Evolutionary conservation across 2,329 filamentous ascomycete genomes (phyloP).

Genomic region (Trematosphaeria pertusa): DNA sequence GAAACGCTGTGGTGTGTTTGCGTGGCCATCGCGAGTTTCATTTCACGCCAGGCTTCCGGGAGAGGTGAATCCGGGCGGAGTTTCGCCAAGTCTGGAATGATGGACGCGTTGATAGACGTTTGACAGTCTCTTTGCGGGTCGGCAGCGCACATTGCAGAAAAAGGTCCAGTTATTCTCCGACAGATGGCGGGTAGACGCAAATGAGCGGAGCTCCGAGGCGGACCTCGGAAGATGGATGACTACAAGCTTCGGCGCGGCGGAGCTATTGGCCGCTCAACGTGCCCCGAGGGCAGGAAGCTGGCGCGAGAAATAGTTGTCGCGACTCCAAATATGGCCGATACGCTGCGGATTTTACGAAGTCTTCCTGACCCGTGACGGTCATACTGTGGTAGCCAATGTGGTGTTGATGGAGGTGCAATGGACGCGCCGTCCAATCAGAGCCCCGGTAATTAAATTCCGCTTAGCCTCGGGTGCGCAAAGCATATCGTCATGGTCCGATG

Average conservation of each 20-base stretch:
- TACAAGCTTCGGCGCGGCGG: background rate
- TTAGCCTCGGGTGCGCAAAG: conserved; percentile 35
- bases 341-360: too few species aligned
- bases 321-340: too few species aligned
- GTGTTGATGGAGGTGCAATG: too few species aligned
- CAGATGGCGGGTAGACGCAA: background rate
- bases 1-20: too few species aligned
- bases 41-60: conserved; percentile 11
- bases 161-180: conserved; percentile 5
- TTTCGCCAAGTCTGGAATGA: background rate
- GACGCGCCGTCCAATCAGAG: conserved; percentile 39
- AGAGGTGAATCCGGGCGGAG: background rate
- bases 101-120: conserved; percentile 1
- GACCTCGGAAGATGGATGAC: too few species aligned
- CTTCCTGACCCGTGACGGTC: too few species aligned
- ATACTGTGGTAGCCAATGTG: too few species aligned
- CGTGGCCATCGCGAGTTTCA: conserved; percentile 12
- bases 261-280: background rate
- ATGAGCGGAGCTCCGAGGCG: too few species aligned
- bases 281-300: too few species aligned
- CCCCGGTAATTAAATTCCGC: conserved; percentile 26
- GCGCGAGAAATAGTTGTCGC: too few species aligned
- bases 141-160: conserved; percentile 4
- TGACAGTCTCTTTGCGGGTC: background rate
- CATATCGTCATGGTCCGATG: conserved; percentile 31